These are phyloP conservation scores for Cladosporium sp. DNA, from an alignment of 2,329 filamentous ascomycete genomes.

Conservation along the genomic window DNA sequence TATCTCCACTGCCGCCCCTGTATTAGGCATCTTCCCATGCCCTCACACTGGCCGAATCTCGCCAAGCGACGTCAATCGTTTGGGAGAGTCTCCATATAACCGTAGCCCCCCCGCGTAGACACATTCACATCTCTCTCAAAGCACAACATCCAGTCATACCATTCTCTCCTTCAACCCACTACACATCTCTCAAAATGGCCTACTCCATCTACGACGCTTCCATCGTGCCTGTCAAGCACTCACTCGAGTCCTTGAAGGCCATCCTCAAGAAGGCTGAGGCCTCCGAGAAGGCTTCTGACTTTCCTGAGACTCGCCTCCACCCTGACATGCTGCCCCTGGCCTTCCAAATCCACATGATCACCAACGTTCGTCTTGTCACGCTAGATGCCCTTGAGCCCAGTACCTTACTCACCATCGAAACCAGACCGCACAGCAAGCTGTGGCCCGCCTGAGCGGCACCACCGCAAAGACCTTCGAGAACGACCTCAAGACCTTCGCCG, in stretches of 20 bases:
- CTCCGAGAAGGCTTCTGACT: constrained; percentile 4
- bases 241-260: constrained; percentile 13
- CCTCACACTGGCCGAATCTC: not conserved
- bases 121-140: not conserved
- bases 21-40: not conserved
- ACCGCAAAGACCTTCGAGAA: constrained; percentile 33
- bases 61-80: not conserved
- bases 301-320: constrained; percentile 7
- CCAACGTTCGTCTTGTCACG: not conserved
- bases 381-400: not conserved
- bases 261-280: constrained; percentile 17
- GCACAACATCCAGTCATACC: not conserved
- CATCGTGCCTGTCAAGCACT: constrained; percentile 16
- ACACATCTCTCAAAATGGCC: not conserved
- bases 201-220: constrained; percentile 17
- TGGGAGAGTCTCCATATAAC: not conserved
- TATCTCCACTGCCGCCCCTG: not conserved
- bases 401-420: not conserved
- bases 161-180: not conserved
- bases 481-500: constrained; percentile 50
- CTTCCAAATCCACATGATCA: constrained; percentile 19
- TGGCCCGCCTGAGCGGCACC: constrained; percentile 12
- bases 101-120: not conserved
- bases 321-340: constrained; percentile 18
- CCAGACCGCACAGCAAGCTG: constrained; percentile 13